phyloP scores from a whole-genome alignment of 1,139 yeast species.

The Candida sp. region DNA sequence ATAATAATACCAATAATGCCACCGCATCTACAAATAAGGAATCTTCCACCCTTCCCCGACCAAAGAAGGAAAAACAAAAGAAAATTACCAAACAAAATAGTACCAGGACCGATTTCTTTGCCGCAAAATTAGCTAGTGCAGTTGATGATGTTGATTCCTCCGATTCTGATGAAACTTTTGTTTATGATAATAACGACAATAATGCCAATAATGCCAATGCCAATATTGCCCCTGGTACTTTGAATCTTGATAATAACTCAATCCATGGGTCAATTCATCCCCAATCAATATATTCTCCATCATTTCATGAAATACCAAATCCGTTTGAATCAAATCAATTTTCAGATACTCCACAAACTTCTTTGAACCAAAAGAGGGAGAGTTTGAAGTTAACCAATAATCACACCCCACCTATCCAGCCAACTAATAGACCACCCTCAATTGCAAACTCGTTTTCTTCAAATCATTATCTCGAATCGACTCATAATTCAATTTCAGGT shows the following conservation, averaged over 20 bases:
- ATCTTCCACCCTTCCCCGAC: constrained; percentile 2
- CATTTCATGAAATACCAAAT: not conserved
- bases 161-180: constrained; percentile 92
- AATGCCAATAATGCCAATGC: constrained; percentile 9
- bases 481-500: constrained; percentile 2
- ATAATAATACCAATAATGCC: not conserved
- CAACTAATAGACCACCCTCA: constrained; percentile 11
- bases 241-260: constrained; percentile 9
- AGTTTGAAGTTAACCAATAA: not conserved
- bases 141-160: constrained; percentile 86
- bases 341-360: not conserved
- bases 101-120: constrained; percentile 86
- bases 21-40: constrained; percentile 2
- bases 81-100: constrained; percentile 28
- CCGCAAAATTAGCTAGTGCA: constrained; percentile 91
- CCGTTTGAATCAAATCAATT: not conserved
- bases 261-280: constrained; percentile 9
- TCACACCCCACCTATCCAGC: constrained; percentile 4
- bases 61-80: constrained; percentile 14
- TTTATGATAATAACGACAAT: constrained; percentile 59
- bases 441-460: constrained; percentile 20
- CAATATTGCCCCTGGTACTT: constrained; percentile 6
- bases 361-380: not conserved
- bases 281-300: constrained; percentile 2
- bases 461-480: constrained; percentile 15